These are phyloP conservation scores for Penicillium sp. DNA, from an alignment of 2,329 filamentous ascomycete genomes.

Conservation along the genomic window DNA sequence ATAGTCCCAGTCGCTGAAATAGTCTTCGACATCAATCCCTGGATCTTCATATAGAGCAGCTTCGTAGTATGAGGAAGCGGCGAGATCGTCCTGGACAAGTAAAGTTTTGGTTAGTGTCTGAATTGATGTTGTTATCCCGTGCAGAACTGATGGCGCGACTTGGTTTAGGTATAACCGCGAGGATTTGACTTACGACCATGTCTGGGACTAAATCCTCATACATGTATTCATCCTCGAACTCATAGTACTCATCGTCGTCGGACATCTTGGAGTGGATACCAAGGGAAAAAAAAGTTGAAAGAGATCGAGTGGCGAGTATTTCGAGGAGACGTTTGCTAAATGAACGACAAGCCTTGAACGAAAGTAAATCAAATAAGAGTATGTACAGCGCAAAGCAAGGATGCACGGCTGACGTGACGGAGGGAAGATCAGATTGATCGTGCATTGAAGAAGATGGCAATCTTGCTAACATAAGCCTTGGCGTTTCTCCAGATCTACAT, in stretches of 20 bases:
- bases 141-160: too few species aligned
- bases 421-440: slow-evolving; percentile 18
- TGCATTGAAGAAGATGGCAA: slow-evolving; percentile 9
- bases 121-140: not conserved
- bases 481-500: slow-evolving; percentile 14
- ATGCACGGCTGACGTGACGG: slow-evolving; percentile 10
- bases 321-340: not conserved
- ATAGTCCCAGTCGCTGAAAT: slow-evolving; percentile 47
- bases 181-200: slow-evolving; percentile 30
- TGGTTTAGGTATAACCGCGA: not conserved
- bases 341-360: not conserved
- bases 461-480: slow-evolving; percentile 27
- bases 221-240: slow-evolving; percentile 36
- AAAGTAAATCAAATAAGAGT: not conserved
- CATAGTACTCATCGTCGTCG: slow-evolving; percentile 40
- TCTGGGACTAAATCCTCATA: slow-evolving; percentile 37
- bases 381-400: slow-evolving; percentile 6
- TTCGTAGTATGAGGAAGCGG: slow-evolving; percentile 41
- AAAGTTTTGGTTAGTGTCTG: slow-evolving; percentile 4
- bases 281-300: not conserved
- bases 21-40: slow-evolving; percentile 39
- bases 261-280: slow-evolving; percentile 28
- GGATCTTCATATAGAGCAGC: slow-evolving; percentile 42
- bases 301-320: not conserved
- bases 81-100: slow-evolving; percentile 42